Evolutionary conservation across 345 rosid species (phyloP).

Genomic region (Lagerstroemia speciosa): DNA sequence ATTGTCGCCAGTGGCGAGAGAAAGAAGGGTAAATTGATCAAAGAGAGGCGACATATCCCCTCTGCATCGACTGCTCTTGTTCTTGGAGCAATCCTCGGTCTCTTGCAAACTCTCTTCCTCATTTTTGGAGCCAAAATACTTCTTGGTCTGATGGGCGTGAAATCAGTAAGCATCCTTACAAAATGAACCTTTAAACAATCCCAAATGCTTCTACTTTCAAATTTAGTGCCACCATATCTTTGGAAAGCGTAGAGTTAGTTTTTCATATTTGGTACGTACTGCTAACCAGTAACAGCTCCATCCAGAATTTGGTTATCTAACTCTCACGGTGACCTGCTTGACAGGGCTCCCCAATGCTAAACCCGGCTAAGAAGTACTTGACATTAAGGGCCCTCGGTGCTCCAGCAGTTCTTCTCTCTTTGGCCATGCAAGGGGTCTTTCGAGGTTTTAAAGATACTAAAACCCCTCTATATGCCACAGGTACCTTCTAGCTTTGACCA

Average conservation of each 20-base stretch:
- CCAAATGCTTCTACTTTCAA: too few relatives aligned
- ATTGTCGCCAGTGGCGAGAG: slow-evolving; percentile 4
- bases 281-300: background rate
- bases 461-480: slow-evolving; percentile 86
- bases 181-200: background rate
- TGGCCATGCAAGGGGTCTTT: slow-evolving; percentile 94
- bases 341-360: slow-evolving; percentile 61
- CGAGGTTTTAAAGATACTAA: slow-evolving; percentile 90
- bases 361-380: slow-evolving; percentile 73
- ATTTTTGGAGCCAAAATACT: slow-evolving; percentile 56
- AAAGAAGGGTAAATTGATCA: slow-evolving; percentile 14
- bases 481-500: slow-evolving; percentile 15
- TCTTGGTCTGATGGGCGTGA: slow-evolving; percentile 80
- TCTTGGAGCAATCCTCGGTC: slow-evolving; percentile 61
- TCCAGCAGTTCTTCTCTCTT: slow-evolving; percentile 89
- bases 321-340: background rate
- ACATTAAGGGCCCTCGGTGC: slow-evolving; percentile 69
- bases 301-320: background rate
- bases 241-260: too few relatives aligned
- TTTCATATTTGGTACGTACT: too few relatives aligned
- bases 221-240: too few relatives aligned
- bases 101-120: slow-evolving; percentile 64
- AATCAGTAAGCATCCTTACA: slow-evolving; percentile 41
- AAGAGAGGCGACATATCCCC: slow-evolving; percentile 45
- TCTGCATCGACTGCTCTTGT: slow-evolving; percentile 94